A percentile compares a stretch with the other conserved stretches of the same genome.
These are phyloP conservation scores for Phytopythium ostracodes DNA, from an alignment of 352 stramenopile species.

Conservation along the genomic window DNA sequence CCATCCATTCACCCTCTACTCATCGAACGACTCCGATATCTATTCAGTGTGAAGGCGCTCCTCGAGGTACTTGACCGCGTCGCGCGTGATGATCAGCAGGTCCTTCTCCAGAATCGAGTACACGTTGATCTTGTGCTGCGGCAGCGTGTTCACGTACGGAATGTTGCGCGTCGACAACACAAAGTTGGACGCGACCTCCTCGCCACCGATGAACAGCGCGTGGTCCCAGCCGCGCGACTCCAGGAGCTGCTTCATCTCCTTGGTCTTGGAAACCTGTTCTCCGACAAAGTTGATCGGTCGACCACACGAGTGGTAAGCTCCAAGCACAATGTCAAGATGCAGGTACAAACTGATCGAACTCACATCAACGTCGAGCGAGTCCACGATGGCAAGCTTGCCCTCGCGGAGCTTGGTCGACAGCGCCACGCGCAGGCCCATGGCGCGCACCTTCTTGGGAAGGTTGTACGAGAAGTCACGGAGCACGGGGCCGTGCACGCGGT, in stretches of 20 bases:
- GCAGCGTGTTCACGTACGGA: constrained; percentile 76
- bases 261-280: constrained; percentile 75
- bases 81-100: constrained; percentile 79
- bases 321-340: neutral
- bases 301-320: neutral
- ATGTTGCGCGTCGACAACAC: constrained; percentile 83
- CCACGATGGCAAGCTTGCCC: constrained; percentile 80
- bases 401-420: constrained; percentile 86
- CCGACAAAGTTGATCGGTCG: constrained; percentile 4
- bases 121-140: constrained; percentile 88
- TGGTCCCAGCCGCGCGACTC: constrained; percentile 79
- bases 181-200: constrained; percentile 74
- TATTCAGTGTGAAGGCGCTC: constrained; percentile 84
- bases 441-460: constrained; percentile 85
- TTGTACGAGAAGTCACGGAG: constrained; percentile 87
- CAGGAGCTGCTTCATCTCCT: constrained; percentile 83
- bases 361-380: constrained; percentile 74
- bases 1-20: neutral
- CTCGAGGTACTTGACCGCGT: constrained; percentile 87
- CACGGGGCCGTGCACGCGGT: constrained; percentile 80
- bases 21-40: constrained; percentile 3
- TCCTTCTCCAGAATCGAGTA: constrained; percentile 90
- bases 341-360: constrained; percentile 11
- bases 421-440: constrained; percentile 80
- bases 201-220: constrained; percentile 78